A percentile compares a stretch with the other conserved stretches of the same genome.
Evolutionary conservation across 2,329 filamentous ascomycete species (phyloP).

Genomic region (Pseudogymnoascus sp.): DNA sequence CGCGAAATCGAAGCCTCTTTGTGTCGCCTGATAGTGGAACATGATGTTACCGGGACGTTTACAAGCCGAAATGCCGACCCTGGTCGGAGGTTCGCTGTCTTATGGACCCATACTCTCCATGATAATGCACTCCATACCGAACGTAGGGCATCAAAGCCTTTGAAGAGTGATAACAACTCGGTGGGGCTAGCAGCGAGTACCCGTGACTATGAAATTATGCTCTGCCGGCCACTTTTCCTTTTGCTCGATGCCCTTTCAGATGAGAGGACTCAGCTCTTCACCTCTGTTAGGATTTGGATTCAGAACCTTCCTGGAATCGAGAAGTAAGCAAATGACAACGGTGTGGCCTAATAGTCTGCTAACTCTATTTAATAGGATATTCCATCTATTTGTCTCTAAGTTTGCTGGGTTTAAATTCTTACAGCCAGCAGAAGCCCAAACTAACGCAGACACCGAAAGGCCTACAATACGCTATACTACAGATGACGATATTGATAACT

Average conservation of each 20-base stretch:
- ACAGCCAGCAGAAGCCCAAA: slow-evolving; percentile 23
- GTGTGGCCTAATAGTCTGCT: slow-evolving; percentile 13
- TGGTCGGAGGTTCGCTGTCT: slow-evolving; percentile 60
- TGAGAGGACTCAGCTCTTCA: slow-evolving; percentile 63
- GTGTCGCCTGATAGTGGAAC: slow-evolving; percentile 55
- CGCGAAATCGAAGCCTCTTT: slow-evolving; percentile 76
- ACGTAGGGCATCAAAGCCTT: slow-evolving; percentile 41
- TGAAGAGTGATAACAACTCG: slow-evolving; percentile 28
- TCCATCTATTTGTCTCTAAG: slow-evolving; percentile 51
- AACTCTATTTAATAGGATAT: slow-evolving; percentile 38
- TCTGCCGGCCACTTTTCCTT: slow-evolving; percentile 73
- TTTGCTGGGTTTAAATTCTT: slow-evolving; percentile 49
- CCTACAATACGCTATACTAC: slow-evolving; percentile 33
- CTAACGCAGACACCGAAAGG: not conserved
- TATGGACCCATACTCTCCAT: slow-evolving; percentile 75
- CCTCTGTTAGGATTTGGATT: slow-evolving; percentile 74
- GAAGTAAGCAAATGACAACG: slow-evolving; percentile 37
- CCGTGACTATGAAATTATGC: slow-evolving; percentile 61
- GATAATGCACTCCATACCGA: slow-evolving; percentile 40
- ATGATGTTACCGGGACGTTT: slow-evolving; percentile 40
- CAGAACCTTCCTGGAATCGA: slow-evolving; percentile 56
- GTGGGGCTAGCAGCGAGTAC: slow-evolving; percentile 42
- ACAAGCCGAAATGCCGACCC: slow-evolving; percentile 46
- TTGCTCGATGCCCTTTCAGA: slow-evolving; percentile 71
- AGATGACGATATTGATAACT: slow-evolving; percentile 65